phyloP scores from a whole-genome alignment of 768 basidiomycete species.

The Panaeolus papilionaceus region DNA sequence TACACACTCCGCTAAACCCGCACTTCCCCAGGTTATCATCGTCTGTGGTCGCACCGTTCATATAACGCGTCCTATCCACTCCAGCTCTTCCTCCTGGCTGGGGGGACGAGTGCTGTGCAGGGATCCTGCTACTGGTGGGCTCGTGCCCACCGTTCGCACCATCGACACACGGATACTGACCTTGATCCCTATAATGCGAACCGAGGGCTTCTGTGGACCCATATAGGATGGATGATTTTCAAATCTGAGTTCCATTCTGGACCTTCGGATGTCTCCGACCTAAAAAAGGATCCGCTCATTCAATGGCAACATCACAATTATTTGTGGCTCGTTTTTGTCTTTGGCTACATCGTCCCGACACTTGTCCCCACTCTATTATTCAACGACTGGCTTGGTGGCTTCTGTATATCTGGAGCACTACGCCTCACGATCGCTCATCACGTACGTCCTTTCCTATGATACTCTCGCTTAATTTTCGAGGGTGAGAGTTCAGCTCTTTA shows the following conservation, averaged over 20 bases:
- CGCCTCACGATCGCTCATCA: slow-evolving; percentile 83
- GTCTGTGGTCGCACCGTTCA: slow-evolving; percentile 86
- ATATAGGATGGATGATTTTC: slow-evolving; percentile 86
- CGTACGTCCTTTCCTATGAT: slow-evolving; percentile 48
- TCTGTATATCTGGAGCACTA: slow-evolving; percentile 76
- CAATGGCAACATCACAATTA: slow-evolving; percentile 84
- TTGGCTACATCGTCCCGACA: slow-evolving; percentile 76
- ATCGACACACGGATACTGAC: slow-evolving; percentile 86
- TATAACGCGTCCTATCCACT: slow-evolving; percentile 79
- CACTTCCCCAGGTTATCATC: slow-evolving; percentile 67
- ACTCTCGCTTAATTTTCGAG: slow-evolving; percentile 17
- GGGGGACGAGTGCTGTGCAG: slow-evolving; percentile 84
- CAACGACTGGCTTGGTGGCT: slow-evolving; percentile 79
- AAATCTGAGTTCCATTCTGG: slow-evolving; percentile 78
- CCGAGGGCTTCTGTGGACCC: slow-evolving; percentile 80
- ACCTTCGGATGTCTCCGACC: slow-evolving; percentile 72
- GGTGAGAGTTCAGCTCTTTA: slow-evolving; percentile 17
- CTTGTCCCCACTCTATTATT: slow-evolving; percentile 74
- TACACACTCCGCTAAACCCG: background rate
- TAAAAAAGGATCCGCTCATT: slow-evolving; percentile 71
- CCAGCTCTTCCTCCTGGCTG: slow-evolving; percentile 71
- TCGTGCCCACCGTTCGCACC: slow-evolving; percentile 82
- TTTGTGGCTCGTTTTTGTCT: slow-evolving; percentile 61
- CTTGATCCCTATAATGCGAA: slow-evolving; percentile 86
- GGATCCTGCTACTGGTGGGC: slow-evolving; percentile 92